These are phyloP conservation scores for Xylariaceae sp. DNA, from an alignment of 2,329 filamentous ascomycete species.

Conservation along the genomic window DNA sequence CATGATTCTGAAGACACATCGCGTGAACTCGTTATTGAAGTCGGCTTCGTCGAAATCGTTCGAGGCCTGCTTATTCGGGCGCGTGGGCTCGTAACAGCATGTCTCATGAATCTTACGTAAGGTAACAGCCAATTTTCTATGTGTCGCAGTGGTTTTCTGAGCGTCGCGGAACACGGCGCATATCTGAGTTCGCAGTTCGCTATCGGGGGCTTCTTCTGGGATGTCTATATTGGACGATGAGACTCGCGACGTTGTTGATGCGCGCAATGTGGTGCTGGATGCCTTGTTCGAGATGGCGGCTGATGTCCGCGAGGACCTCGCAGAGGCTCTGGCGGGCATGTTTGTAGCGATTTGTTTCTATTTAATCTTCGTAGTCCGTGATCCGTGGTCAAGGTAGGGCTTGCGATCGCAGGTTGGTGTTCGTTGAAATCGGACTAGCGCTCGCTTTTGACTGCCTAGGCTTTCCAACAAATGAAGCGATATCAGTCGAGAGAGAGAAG, in stretches of 20 bases:
- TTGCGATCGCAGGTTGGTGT: background rate
- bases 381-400: background rate
- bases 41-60: constrained; percentile 82
- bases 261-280: constrained; percentile 48
- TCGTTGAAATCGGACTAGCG: too few relatives aligned
- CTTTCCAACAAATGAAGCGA: too few relatives aligned
- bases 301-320: constrained; percentile 55
- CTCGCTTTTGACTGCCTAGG: too few relatives aligned
- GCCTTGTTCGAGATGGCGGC: constrained; percentile 50
- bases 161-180: constrained; percentile 79
- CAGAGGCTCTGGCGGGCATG: constrained; percentile 60
- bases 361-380: background rate
- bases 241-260: constrained; percentile 55
- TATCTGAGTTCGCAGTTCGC: constrained; percentile 74
- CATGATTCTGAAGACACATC: constrained; percentile 83
- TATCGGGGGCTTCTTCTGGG: constrained; percentile 76
- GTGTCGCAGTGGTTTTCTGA: constrained; percentile 86
- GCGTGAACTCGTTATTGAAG: constrained; percentile 84
- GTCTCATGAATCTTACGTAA: constrained; percentile 90
- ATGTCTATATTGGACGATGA: constrained; percentile 56
- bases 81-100: constrained; percentile 71
- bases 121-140: constrained; percentile 86
- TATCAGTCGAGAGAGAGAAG: too few relatives aligned
- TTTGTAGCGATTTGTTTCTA: background rate
- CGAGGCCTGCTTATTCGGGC: constrained; percentile 57